Evolutionary conservation across 139 green algal genomes (phyloP).

Genomic region (Auxenochlorella pyrenoidosa): DNA sequence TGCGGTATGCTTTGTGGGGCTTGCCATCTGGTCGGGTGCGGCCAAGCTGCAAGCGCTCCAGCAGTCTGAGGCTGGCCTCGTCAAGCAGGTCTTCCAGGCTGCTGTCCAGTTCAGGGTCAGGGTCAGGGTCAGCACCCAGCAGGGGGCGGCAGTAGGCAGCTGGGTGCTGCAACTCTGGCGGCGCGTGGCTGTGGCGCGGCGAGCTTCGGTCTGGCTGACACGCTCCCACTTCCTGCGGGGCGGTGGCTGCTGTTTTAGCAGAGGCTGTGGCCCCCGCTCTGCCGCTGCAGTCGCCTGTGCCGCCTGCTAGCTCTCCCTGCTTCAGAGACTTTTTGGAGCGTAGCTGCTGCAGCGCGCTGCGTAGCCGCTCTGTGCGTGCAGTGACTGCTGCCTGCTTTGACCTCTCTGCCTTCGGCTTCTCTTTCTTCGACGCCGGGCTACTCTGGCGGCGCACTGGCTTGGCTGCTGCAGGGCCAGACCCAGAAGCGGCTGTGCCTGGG

Average conservation of each 20-base stretch:
- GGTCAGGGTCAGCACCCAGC: no score
- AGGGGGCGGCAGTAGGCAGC: background rate
- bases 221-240: background rate
- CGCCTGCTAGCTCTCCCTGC: background rate
- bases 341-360: conserved; percentile 25
- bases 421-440: background rate
- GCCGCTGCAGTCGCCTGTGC: background rate
- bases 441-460: no score
- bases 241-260: background rate
- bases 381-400: background rate
- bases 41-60: background rate
- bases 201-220: background rate
- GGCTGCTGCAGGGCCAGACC: background rate
- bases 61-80: conserved; percentile 16
- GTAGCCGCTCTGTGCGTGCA: conserved; percentile 16
- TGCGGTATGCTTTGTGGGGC: background rate
- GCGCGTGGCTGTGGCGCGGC: background rate
- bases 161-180: background rate
- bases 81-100: conserved; percentile 21
- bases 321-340: background rate
- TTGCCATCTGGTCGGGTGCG: background rate
- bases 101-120: background rate
- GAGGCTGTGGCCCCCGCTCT: background rate
- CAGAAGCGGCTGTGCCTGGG: background rate
- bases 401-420: no score